Evolutionary conservation across 176 grass and related monocot species (phyloP), one percentile per base, ranked within the genome.

Genomic region (Phragmites australis): DNA sequence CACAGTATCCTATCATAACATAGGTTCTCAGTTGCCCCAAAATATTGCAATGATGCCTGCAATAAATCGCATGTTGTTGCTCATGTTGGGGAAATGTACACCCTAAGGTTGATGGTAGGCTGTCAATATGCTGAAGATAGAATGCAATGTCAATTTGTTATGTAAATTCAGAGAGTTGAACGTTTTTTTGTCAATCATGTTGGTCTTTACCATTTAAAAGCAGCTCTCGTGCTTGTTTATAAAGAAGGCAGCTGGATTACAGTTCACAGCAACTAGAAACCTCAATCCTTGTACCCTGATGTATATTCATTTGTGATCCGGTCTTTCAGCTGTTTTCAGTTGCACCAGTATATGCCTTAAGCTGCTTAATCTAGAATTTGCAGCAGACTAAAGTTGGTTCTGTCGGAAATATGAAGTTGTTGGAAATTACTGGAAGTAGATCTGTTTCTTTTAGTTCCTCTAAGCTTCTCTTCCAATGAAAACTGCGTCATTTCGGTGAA

Each of bases 121-220:
- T 81, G 45, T 21, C 62, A 70, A 68, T 76, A 63, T 55, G 63
- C 49, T 62, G 53, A 76, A 73, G 15, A 81, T 76, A 37, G 37
- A 76, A 76, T 61, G 48, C 51, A 70, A 1, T 56, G 7, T 63
- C 39, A 48, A n/a, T 31, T 58, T 78, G 39, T 83, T 70, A 45
- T 70, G 37, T 70, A 80, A 54, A 70, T 70, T 48, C 29, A 68
- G 58, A 31, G 69, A 45, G 21, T 53, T 27, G 61, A 53, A 62
- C 45, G 17, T 76, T 81, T 52, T 50, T 7, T 39, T 39, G n/a
- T 8, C 23, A 57, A 44, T 0, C 75, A 6, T 41, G 64, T 34
- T 78, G 8, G 12, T 37, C 2, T 64, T 66, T 58, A 32, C 40
- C 29, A 56, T 55, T 47, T 30, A 64, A 72, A 47, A 21, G 23